Base-by-base conservation (phyloP, 768 basidiomycete genomes). In the Serendipita indica region DNA sequence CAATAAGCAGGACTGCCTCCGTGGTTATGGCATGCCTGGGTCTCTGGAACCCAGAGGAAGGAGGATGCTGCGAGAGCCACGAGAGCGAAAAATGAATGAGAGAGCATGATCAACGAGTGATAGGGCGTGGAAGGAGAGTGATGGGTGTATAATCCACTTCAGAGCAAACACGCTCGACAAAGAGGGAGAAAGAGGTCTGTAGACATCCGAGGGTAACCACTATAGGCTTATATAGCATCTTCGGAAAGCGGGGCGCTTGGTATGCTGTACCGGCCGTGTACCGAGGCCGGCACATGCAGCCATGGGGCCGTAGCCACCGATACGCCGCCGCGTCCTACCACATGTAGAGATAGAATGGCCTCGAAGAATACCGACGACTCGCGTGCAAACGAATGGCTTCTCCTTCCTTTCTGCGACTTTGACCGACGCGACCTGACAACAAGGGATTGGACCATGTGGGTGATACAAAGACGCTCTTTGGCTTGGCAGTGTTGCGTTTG, bases 1-100 rank as follows among this genome's bases (percentile, higher is more conserved):
- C 49, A 54, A 28, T 22, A 33, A 16, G 49, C 22, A 33, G 49
- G 49, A 7, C 32, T 28, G 16, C 5, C 3, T 7, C n/a, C 25
- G 32, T 54, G 49, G 49, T 28, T 54, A 25, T 54, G 22, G 49
- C 49, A 54, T 7, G 49, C 49, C 7, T 54, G n/a, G n/a, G 32
- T 30, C 49, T 30, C 25, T 27, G 49, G 49, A 7, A 54, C 3
- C 7, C 22, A 28, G 32, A 54, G 7, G 25, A 54, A 54, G 3
- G 49, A 33, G 12, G 49, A 54, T 12, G 49, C n/a, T 16, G 49
- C 49, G 49, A 54, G 7, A 16, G 49, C 32, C n/a, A 54, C 49
- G 30, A 54, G 49, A 13, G 49, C 32, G n/a, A 54, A n/a, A 28
- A 54, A 28, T 12, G 49, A 28, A 27, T 16, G 20, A 28, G 49